These are phyloP conservation scores for Yamadazyma oceani DNA, from an alignment of 1,139 yeast genomes.

Conservation along the genomic window DNA sequence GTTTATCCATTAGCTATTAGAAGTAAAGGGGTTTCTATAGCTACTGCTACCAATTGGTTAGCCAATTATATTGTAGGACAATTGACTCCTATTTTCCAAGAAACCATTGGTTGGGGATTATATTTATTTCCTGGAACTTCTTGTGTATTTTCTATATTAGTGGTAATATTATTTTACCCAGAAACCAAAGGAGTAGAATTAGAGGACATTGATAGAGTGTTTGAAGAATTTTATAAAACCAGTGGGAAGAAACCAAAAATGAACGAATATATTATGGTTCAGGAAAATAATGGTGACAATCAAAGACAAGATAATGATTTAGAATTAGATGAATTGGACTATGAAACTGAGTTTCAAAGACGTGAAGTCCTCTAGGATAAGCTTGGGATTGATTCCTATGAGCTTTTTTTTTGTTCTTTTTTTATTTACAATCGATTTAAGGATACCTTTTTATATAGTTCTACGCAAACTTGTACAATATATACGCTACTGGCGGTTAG, in stretches of 20 bases:
- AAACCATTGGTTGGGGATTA: constrained; percentile 49
- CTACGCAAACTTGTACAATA: too few species aligned
- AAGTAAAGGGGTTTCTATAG: constrained; percentile 53
- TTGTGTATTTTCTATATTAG: constrained; percentile 44
- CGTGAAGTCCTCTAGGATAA: constrained; percentile 1
- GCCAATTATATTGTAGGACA: constrained; percentile 57
- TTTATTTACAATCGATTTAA: too few species aligned
- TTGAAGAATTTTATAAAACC: constrained; percentile 51
- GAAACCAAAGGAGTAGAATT: constrained; percentile 87
- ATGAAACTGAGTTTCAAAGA: constrained; percentile 13
- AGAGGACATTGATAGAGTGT: constrained; percentile 85
- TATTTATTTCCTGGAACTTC: constrained; percentile 49
- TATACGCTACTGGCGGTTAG: too few species aligned
- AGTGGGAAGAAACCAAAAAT: constrained; percentile 16
- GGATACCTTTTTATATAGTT: too few species aligned
- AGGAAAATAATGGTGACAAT: constrained; percentile 6
- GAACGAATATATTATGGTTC: constrained; percentile 20
- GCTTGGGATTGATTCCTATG: background rate
- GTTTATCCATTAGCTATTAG: constrained; percentile 55
- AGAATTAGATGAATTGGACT: constrained; percentile 25
- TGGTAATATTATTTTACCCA: constrained; percentile 71
- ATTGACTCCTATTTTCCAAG: constrained; percentile 50
- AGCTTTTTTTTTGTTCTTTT: too few species aligned
- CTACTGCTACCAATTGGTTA: constrained; percentile 58
- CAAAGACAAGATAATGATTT: constrained; percentile 11